Evolutionary conservation across 2,329 filamentous ascomycete genomes (phyloP), one percentile per base, ranked within the genome.

Genomic region (Lithohypha guttulata): DNA sequence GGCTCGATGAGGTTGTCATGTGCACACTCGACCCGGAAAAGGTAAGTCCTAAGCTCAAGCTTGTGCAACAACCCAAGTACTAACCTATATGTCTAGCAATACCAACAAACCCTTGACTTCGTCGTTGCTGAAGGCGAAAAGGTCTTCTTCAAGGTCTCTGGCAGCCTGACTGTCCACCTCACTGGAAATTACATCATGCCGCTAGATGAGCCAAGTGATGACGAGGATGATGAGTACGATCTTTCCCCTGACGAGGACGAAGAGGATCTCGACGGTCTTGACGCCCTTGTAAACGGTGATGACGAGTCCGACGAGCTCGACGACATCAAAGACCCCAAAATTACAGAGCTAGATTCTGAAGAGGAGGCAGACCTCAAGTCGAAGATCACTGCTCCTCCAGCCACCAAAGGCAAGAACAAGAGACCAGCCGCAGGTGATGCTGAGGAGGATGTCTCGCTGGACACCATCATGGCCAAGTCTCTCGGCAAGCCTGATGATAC

Each of bases 141-240:
- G 53, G 80, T 95, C 50, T 94, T 84, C 73, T 96, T 98, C 70
- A 76, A 83, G 58, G 86, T 93, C 50, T 79, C 75, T 46, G 91
- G 91, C 54, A 91, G 84, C 47, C 86, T 95, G 72, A 77, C 82
- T 48, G 72, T 98, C 56, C 91, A 81, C 67, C 75, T 98, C 44
- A 96, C 89, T 47, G 91, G 91, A 53, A 98, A 98, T 76, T 96
- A 94, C 65, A 75, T 98, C 51, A 75, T 91, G 46, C 70, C 75
- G 57, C 69, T 77, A 46, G 71, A 78, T 43, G 68, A 74, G 32
- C 74, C 58, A 42, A 29, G 30, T 32, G 66, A 72, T 27, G 66
- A 81, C 32, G 73, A 79, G 35, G 71, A 73, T 32, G 66, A 72
- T 28, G 81, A 85, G 43, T 91, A 93, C 58, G 84, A 93, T 55